A percentile compares a stretch with the other conserved stretches of the same genome.
phyloP scores from a whole-genome alignment of 352 stramenopile genomes.

The Nothophytophthora sp. region DNA sequence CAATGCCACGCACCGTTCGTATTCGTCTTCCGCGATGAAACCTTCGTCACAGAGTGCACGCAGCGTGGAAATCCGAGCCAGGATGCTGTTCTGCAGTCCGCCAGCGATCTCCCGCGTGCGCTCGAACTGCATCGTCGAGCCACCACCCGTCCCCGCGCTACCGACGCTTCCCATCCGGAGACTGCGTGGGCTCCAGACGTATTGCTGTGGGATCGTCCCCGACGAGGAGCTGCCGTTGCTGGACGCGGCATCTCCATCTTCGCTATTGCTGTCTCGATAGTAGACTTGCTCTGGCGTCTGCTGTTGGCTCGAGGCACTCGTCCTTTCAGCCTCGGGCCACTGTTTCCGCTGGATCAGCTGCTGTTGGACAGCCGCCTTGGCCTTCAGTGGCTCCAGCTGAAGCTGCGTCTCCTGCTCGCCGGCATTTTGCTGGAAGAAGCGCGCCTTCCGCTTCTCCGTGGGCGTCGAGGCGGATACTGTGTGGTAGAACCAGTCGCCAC shows the following conservation, averaged over 20 bases:
- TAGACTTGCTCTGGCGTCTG: constrained; percentile 2
- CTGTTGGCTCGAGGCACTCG: no score
- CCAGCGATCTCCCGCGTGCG: constrained; percentile 38
- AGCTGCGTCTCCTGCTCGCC: constrained; percentile 12
- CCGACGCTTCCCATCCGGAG: constrained; percentile 6
- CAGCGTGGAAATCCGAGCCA: constrained; percentile 74
- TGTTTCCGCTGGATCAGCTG: no score
- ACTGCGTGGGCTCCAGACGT: constrained; percentile 23
- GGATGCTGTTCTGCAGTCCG: constrained; percentile 51
- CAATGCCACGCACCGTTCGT: constrained; percentile 61
- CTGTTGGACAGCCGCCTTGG: no score
- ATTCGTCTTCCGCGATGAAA: constrained; percentile 80
- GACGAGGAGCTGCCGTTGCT: constrained; percentile 4
- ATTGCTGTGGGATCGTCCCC: constrained; percentile 11
- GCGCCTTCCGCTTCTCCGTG: constrained; percentile 26
- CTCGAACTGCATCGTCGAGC: constrained; percentile 23
- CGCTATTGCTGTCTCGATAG: constrained; percentile 4
- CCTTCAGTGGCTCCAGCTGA: neutral
- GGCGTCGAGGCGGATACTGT: constrained; percentile 59
- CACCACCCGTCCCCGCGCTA: constrained; percentile 3
- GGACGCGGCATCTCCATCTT: neutral
- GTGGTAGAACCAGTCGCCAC: constrained; percentile 37
- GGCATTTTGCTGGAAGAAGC: constrained; percentile 23
- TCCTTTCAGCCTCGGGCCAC: no score
- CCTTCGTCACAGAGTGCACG: constrained; percentile 76